Conservation (phyloP, 352 stramenopile species). For the Phytophthora europaea region DNA sequence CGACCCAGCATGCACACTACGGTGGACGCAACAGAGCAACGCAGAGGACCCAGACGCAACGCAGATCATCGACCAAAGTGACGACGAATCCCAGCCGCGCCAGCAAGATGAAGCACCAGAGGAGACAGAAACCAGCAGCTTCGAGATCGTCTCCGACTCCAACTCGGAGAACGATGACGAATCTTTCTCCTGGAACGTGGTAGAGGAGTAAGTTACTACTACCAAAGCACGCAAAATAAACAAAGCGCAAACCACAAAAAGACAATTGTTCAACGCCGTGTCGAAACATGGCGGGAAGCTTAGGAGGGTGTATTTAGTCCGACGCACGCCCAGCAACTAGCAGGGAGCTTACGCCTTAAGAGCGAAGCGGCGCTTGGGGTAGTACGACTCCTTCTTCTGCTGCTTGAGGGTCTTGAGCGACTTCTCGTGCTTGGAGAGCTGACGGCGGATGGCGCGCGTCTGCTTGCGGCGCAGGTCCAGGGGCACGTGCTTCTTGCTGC, state of each 20-base stretch:
- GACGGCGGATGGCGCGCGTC: slow-evolving; percentile 98
- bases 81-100: slow-evolving; percentile 23
- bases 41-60: slow-evolving; percentile 34
- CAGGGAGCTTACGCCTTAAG: slow-evolving; percentile 96
- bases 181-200: slow-evolving; percentile 34
- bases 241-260: slow-evolving; percentile 4
- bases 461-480: slow-evolving; percentile 99
- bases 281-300: slow-evolving; percentile 62
- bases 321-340: slow-evolving; percentile 45
- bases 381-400: slow-evolving; percentile 97
- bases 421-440: slow-evolving; percentile 96
- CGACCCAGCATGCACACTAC: slow-evolving; percentile 55
- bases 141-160: slow-evolving; percentile 71
- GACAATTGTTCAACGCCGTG: slow-evolving; percentile 41
- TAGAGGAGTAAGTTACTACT: slow-evolving; percentile 25
- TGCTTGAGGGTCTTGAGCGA: slow-evolving; percentile 95
- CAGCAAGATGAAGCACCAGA: slow-evolving; percentile 21
- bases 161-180: slow-evolving; percentile 59
- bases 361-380: slow-evolving; percentile 97
- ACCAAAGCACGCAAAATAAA: background rate
- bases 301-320: slow-evolving; percentile 76
- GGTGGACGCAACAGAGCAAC: slow-evolving; percentile 69
- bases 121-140: slow-evolving; percentile 32
- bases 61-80: slow-evolving; percentile 30
- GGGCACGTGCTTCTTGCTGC: slow-evolving; percentile 97